Conservation (phyloP, 2,329 filamentous ascomycete species). For the Trichoderma asperellum region DNA sequence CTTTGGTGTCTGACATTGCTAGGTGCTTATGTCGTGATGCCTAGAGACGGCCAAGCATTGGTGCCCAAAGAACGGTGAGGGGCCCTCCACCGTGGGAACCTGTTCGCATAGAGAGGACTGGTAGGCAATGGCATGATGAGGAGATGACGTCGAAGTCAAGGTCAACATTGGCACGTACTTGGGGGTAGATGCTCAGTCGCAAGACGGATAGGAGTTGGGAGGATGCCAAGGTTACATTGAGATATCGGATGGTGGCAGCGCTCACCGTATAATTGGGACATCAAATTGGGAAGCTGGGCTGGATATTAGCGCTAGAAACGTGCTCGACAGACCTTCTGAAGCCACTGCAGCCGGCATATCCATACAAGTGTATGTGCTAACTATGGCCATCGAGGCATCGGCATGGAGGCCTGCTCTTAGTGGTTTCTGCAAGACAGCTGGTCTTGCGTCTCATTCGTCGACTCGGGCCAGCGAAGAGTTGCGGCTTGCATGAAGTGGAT, state of each 20-base stretch:
- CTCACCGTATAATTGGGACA: background rate
- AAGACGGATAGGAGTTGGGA: background rate
- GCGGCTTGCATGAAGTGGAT: constrained; percentile 14
- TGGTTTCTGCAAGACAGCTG: constrained; percentile 6
- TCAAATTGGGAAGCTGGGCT: background rate
- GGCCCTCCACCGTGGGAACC: background rate
- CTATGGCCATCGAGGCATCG: background rate
- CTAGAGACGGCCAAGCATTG: background rate
- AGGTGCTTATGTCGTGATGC: background rate
- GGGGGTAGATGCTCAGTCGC: background rate
- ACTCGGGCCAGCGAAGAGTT: constrained; percentile 3
- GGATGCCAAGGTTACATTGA: background rate
- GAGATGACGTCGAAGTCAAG: background rate
- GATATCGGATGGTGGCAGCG: background rate
- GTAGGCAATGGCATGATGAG: background rate
- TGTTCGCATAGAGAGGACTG: background rate
- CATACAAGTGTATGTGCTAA: background rate
- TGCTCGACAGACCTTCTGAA: background rate
- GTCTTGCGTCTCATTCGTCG: constrained; percentile 9
- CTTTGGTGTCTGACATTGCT: background rate
- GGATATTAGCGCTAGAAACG: background rate
- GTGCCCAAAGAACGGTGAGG: constrained; percentile 3
- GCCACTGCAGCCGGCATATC: background rate
- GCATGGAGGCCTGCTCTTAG: background rate
- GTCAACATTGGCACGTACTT: background rate